Conservation (phyloP, 164 flowering plant species). For the Buxus sempervirens region DNA sequence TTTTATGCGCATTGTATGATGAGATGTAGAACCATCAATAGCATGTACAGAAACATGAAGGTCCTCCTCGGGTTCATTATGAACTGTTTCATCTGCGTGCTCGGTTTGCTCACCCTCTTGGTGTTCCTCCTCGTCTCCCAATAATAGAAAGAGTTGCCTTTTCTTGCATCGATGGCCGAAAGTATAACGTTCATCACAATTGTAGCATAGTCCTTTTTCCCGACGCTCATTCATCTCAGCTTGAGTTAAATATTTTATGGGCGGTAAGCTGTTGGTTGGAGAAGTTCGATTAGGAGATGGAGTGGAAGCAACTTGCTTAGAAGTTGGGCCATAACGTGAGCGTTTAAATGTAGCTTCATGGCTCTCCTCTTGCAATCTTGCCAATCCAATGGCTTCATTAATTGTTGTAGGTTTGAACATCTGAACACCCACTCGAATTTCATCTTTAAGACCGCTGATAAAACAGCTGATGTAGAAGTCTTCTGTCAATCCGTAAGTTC, state of each 20-base stretch:
- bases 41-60: neutral
- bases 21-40: neutral
- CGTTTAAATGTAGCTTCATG: neutral
- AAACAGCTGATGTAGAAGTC: neutral
- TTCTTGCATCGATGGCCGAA: neutral
- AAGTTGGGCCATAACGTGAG: too few species aligned
- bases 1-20: conserved; percentile 2
- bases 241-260: neutral
- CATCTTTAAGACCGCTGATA: neutral
- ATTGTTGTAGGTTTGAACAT: neutral
- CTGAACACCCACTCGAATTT: neutral
- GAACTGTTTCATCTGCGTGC: neutral
- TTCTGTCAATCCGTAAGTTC: neutral
- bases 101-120: neutral
- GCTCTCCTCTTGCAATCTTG: neutral
- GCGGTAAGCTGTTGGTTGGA: neutral
- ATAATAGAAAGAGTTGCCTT: neutral
- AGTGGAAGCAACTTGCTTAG: too few species aligned
- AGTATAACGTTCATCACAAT: neutral
- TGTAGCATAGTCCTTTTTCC: neutral
- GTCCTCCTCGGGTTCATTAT: too few species aligned
- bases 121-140: neutral
- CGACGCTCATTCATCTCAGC: neutral
- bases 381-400: neutral
- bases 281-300: neutral